Conservation (phyloP, 1,284 basidiomycete species). For the Mixia osmundae region DNA sequence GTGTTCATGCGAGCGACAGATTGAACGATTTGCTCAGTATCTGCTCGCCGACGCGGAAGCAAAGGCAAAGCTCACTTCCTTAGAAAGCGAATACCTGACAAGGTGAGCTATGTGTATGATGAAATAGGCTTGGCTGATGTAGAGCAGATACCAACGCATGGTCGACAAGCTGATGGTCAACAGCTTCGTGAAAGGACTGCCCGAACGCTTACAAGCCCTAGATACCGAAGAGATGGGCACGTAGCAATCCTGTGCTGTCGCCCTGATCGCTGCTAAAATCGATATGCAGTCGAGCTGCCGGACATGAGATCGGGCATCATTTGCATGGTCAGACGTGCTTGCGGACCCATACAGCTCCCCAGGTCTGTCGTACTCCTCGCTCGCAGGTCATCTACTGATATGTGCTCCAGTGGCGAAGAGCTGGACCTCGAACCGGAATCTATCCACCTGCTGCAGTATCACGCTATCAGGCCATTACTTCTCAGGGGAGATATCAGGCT, state of each 20-base stretch:
- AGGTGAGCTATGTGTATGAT: not conserved
- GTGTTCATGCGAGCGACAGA: conserved; percentile 27
- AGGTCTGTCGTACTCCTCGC: conserved; percentile 2
- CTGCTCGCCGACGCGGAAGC: conserved; percentile 38
- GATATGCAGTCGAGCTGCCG: conserved; percentile 3
- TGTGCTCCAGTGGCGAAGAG: conserved; percentile 1
- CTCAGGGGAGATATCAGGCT: conserved; percentile 6
- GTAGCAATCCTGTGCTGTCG: not conserved
- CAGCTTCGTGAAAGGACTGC: conserved; percentile 3
- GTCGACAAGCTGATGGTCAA: conserved; percentile 3
- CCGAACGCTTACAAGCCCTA: conserved; percentile 4
- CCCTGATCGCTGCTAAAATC: not conserved
- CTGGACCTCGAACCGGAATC: conserved; percentile 3
- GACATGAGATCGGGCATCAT: conserved; percentile 6
- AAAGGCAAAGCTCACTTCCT: conserved; percentile 4
- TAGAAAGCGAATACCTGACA: conserved; percentile 3
- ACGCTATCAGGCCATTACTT: conserved; percentile 2
- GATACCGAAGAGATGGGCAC: conserved; percentile 8
- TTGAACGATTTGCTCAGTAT: conserved; percentile 59
- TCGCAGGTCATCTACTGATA: not conserved
- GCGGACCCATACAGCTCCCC: conserved; percentile 5
- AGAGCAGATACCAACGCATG: conserved; percentile 2
- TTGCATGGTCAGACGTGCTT: conserved; percentile 5
- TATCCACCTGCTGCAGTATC: conserved; percentile 7
- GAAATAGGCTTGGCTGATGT: not conserved